Base-by-base conservation (phyloP, 768 basidiomycete genomes). In the Boletales sp. region DNA sequence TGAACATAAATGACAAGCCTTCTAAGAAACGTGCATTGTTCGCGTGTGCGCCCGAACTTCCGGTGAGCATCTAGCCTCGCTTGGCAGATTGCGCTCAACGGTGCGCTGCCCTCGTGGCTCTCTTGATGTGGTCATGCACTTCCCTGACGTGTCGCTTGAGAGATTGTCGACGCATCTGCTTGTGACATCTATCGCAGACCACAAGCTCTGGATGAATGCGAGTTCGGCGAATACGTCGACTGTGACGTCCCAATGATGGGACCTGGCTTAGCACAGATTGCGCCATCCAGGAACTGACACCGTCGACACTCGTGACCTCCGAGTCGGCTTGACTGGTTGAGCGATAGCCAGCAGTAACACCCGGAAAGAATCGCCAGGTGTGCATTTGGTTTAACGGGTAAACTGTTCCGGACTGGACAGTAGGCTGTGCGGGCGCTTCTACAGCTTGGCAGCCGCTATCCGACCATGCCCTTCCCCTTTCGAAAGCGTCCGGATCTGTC, bases 401-500 rank as follows among this genome's bases (percentile, higher is more conserved):
- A 11, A 13, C 17, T 15, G 18, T 6, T 21, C n/a, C 35, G 7
- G 2, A n/a, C 2, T 3, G 29, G 18, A 7, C 8, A 2, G 11
- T 0, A 8, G 36, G 61, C 58, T 58, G 54, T 56, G 52, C 31
- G 1, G 24, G 50, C 41, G 54, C 34, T 13, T 3, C 36, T 40
- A 66, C 63, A 64, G 64, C 56, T 40, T 64, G 63, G 63, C 2
- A 2, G 24, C 44, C 46, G 31, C 35, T 27, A 27, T 18, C 50
- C 12, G 32, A 34, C 54, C 46, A 43, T 19, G 46, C 24, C 4
- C 14, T 32, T 34, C 12, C 30, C 21, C 21, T 21, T 21, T 21
- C 21, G 0, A 36, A 39, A 29, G 11, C 7, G 12, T 38, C 38
- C 29, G 8, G 4, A 47, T 40, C 5, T 13, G 19, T 37, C 24